Conservation (phyloP, 495 filamentous ascomycete species). For the Penicillium waksmanii region DNA sequence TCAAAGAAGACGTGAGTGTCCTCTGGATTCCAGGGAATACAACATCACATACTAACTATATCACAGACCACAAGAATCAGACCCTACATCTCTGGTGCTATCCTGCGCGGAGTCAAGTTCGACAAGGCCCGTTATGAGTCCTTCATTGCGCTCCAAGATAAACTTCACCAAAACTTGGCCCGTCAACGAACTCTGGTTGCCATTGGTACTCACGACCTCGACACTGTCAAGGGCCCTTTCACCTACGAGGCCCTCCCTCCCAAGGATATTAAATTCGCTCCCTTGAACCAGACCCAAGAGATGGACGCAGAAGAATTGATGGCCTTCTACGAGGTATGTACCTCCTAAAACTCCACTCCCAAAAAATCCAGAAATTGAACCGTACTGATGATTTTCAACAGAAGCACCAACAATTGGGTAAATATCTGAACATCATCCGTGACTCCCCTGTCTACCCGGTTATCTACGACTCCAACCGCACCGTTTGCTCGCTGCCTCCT, state of each 20-base stretch:
- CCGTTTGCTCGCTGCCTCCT: constrained; percentile 90
- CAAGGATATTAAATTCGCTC: constrained; percentile 88
- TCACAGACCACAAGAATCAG: constrained; percentile 73
- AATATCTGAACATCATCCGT: constrained; percentile 87
- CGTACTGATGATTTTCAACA: constrained; percentile 28
- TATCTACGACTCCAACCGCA: constrained; percentile 85
- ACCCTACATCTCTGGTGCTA: constrained; percentile 83
- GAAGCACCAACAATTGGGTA: constrained; percentile 81
- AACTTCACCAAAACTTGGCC: constrained; percentile 95
- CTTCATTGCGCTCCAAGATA: constrained; percentile 98
- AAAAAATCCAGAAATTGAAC: neutral
- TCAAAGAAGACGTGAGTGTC: constrained; percentile 65
- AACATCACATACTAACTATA: constrained; percentile 5
- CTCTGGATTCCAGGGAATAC: neutral
- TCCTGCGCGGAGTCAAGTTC: constrained; percentile 89
- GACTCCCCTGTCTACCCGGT: constrained; percentile 96
- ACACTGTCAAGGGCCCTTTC: constrained; percentile 93
- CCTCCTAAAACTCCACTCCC: neutral
- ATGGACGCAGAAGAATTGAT: constrained; percentile 91
- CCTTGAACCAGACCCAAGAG: constrained; percentile 85
- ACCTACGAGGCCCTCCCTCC: constrained; percentile 92
- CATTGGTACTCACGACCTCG: constrained; percentile 96
- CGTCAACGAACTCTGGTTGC: constrained; percentile 90
- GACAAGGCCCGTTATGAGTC: constrained; percentile 89
- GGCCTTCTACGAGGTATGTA: constrained; percentile 80